phyloP scores from a whole-genome alignment of 352 stramenopile species.

The Nothophytophthora sp. region DNA sequence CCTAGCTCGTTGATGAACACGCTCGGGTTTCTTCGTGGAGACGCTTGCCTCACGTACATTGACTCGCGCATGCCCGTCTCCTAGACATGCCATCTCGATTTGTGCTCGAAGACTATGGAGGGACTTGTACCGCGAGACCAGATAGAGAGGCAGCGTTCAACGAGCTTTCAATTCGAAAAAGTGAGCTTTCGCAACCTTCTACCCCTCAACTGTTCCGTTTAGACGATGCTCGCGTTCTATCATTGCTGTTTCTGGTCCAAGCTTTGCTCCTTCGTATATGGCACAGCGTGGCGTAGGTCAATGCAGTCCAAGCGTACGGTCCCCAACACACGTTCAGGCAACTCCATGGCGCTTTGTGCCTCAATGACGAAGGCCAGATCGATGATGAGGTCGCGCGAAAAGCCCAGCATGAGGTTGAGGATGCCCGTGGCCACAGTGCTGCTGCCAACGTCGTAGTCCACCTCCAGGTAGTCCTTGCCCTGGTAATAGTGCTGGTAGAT shows the following conservation, averaged over 20 bases:
- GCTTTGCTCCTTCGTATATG: slow-evolving; percentile 31
- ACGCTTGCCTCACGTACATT: no score
- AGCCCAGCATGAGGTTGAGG: slow-evolving; percentile 72
- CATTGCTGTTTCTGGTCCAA: slow-evolving; percentile 31
- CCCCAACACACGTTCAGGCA: slow-evolving; percentile 75
- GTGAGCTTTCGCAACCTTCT: no score
- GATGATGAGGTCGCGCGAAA: slow-evolving; percentile 70
- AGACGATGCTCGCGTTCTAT: no score
- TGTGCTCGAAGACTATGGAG: no score
- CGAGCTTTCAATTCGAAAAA: no score
- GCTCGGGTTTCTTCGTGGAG: no score
- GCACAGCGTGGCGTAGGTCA: slow-evolving; percentile 58
- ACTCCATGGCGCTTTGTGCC: slow-evolving; percentile 60
- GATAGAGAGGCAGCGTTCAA: no score
- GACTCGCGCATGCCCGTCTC: no score
- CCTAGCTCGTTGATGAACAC: no score
- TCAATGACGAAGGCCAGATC: slow-evolving; percentile 87
- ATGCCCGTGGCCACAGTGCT: slow-evolving; percentile 71
- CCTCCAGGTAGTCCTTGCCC: slow-evolving; percentile 67
- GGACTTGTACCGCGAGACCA: no score
- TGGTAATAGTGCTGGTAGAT: slow-evolving; percentile 80
- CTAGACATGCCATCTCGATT: no score
- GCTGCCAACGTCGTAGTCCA: slow-evolving; percentile 82
- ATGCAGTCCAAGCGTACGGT: slow-evolving; percentile 71
- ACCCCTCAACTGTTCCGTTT: no score